Percentiles rank a stretch among this genome's conserved stretches.
phyloP scores from a whole-genome alignment of 208 protist species.

The Acanthamoeba sp. region DNA sequence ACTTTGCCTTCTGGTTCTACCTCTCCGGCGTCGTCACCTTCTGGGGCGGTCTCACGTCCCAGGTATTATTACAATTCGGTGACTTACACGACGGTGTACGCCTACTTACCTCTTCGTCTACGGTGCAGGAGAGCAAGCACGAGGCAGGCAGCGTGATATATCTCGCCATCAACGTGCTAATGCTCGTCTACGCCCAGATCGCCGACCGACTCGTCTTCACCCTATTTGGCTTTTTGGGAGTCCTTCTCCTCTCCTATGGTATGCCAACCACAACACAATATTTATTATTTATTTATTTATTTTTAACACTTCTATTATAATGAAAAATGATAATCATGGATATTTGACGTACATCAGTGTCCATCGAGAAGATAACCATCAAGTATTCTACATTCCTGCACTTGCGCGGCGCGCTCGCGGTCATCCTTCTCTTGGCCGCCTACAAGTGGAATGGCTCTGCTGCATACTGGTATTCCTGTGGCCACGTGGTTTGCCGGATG shows the following conservation, averaged over 20 bases:
- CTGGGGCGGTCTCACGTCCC: not conserved
- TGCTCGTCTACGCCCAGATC: not conserved
- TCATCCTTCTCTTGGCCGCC: not conserved
- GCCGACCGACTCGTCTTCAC: not conserved
- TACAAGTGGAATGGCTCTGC: not conserved
- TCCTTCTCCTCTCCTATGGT: not conserved
- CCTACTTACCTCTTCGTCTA: not conserved
- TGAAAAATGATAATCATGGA: too few relatives aligned
- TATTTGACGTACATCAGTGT: too few relatives aligned
- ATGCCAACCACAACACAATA: too few relatives aligned
- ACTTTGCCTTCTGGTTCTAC: constrained; percentile 27
- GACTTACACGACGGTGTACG: too few relatives aligned
- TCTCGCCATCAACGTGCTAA: not conserved
- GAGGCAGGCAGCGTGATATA: not conserved
- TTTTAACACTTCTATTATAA: too few relatives aligned
- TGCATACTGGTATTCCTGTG: not conserved
- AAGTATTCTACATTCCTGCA: not conserved
- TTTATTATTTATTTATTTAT: too few relatives aligned
- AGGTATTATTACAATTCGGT: not conserved
- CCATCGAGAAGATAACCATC: not conserved
- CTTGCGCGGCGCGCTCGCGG: not conserved
- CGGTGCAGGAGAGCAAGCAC: not conserved
- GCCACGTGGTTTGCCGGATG: too few relatives aligned
- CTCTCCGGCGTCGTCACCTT: not conserved
- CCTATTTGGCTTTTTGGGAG: not conserved